phyloP scores from a whole-genome alignment of 805 yeast species.

The Schwanniomyces polymorphus region DNA sequence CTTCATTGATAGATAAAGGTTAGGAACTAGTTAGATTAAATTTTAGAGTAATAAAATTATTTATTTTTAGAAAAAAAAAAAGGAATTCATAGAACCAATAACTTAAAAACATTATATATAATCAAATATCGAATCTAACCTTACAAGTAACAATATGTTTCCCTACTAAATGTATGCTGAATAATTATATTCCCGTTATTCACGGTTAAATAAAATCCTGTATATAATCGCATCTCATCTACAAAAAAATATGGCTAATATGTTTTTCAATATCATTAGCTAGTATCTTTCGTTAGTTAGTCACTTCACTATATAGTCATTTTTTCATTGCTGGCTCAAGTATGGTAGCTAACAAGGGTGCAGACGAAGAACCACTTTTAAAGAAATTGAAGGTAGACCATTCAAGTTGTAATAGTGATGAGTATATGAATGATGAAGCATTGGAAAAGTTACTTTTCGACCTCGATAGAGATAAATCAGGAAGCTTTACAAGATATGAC shows the following conservation, averaged over 20 bases:
- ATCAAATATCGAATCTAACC: too few species aligned
- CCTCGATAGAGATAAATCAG: neutral
- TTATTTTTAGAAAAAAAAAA: neutral
- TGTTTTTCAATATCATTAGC: neutral
- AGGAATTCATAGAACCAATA: too few species aligned
- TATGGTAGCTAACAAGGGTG: neutral
- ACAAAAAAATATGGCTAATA: neutral
- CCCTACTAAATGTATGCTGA: too few species aligned
- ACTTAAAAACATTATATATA: too few species aligned
- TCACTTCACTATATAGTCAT: neutral
- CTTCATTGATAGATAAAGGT: neutral
- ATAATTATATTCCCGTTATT: too few species aligned
- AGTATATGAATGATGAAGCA: neutral
- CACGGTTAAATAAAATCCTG: neutral
- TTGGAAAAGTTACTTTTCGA: constrained; percentile 4
- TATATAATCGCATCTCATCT: constrained; percentile 1
- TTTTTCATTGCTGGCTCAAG: neutral
- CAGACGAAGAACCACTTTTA: constrained; percentile 3
- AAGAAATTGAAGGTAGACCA: constrained; percentile 1
- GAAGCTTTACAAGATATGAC: neutral
- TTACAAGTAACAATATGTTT: too few species aligned
- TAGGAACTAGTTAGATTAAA: neutral
- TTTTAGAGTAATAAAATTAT: neutral
- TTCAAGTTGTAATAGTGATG: neutral
- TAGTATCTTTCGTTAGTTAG: neutral